These are phyloP conservation scores for Stachybotrys echinatus DNA, from an alignment of 2,329 filamentous ascomycete species.

Conservation along the genomic window DNA sequence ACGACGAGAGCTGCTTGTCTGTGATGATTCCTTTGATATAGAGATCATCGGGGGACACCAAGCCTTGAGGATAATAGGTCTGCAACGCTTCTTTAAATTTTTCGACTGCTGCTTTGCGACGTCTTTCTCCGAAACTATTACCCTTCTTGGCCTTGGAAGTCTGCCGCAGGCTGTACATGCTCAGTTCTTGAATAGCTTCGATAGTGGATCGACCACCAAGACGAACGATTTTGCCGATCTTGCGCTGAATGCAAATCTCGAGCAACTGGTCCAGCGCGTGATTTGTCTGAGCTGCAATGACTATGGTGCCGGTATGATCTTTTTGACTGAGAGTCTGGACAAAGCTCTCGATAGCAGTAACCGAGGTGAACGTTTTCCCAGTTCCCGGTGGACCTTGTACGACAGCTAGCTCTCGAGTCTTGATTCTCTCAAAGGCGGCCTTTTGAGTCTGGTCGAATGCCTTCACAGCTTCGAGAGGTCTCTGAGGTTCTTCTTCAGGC, in stretches of 20 bases:
- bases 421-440: slow-evolving; percentile 60
- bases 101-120: neutral
- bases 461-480: neutral
- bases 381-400: slow-evolving; percentile 76
- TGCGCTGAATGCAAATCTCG: slow-evolving; percentile 45
- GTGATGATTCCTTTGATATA: slow-evolving; percentile 53
- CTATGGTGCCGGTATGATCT: slow-evolving; percentile 48
- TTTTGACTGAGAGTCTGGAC: slow-evolving; percentile 36
- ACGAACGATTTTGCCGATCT: slow-evolving; percentile 50
- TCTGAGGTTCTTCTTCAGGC: slow-evolving; percentile 6
- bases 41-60: slow-evolving; percentile 52
- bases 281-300: slow-evolving; percentile 84
- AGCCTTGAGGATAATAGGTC: slow-evolving; percentile 27
- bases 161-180: slow-evolving; percentile 56
- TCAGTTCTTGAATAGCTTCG: slow-evolving; percentile 54
- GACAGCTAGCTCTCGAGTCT: slow-evolving; percentile 68
- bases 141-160: slow-evolving; percentile 9
- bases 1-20: slow-evolving; percentile 55
- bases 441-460: slow-evolving; percentile 69
- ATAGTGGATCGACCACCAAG: slow-evolving; percentile 58
- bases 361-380: slow-evolving; percentile 76
- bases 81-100: slow-evolving; percentile 2
- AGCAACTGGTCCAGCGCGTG: slow-evolving; percentile 85
- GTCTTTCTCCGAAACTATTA: slow-evolving; percentile 5
- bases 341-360: slow-evolving; percentile 52